Evolutionary conservation across 202 grass and related monocot genomes (phyloP).

Genomic region (Hordeum pubiflorum): DNA sequence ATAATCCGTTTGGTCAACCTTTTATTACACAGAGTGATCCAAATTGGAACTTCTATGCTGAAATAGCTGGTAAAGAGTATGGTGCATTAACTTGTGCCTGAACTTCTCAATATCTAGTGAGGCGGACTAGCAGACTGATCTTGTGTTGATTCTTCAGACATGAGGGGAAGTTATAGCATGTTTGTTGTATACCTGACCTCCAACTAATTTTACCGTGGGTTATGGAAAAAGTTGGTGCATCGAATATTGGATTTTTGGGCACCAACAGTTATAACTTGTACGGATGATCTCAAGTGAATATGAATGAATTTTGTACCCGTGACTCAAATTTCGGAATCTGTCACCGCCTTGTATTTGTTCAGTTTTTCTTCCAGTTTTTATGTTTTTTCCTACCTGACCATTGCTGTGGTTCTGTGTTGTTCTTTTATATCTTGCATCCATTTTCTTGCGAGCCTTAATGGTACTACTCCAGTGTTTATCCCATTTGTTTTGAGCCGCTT

Average conservation of each 20-base stretch:
- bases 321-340: not conserved
- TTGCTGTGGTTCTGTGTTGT: not conserved
- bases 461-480: not conserved
- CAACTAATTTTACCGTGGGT: not conserved
- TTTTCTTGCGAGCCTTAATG: not conserved
- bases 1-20: slow-evolving; percentile 66
- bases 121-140: not conserved
- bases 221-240: not conserved
- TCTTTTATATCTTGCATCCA: not conserved
- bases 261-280: not conserved
- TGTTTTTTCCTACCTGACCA: not conserved
- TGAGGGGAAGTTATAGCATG: not conserved
- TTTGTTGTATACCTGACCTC: not conserved
- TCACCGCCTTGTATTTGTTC: not conserved
- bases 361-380: not conserved
- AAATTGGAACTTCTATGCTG: slow-evolving; percentile 63
- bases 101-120: not conserved
- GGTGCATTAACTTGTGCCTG: slow-evolving; percentile 31
- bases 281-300: slow-evolving; percentile 19
- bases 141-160: not conserved
- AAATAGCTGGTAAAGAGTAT: slow-evolving; percentile 36
- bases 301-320: not conserved
- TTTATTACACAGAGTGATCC: slow-evolving; percentile 56
- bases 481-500: not conserved
- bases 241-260: not conserved